Percentiles rank a stretch among this genome's conserved stretches.
phyloP scores from a whole-genome alignment of 306 rosid genomes.

The Abrus pulchellus region DNA sequence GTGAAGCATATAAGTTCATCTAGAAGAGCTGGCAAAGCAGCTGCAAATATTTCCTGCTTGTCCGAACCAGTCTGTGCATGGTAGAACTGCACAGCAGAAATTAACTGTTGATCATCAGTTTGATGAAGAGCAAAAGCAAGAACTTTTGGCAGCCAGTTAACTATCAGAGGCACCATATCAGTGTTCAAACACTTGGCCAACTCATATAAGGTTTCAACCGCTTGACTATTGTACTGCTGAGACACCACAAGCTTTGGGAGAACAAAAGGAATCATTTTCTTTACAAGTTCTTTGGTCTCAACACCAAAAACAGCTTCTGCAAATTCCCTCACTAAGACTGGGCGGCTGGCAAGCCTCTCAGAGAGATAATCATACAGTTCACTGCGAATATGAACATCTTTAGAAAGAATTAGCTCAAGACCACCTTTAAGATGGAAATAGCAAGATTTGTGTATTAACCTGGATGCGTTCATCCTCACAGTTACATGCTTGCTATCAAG shows the following conservation, averaged over 20 bases:
- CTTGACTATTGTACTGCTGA: slow-evolving; percentile 76
- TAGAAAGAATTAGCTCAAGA: slow-evolving; percentile 64
- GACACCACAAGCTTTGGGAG: slow-evolving; percentile 93
- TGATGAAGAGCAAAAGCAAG: slow-evolving; percentile 89
- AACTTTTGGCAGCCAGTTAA: slow-evolving; percentile 93
- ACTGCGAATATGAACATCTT: slow-evolving; percentile 75
- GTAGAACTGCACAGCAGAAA: slow-evolving; percentile 85
- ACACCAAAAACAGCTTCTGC: slow-evolving; percentile 89
- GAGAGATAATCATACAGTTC: slow-evolving; percentile 85
- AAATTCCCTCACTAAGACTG: slow-evolving; percentile 83
- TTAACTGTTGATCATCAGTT: slow-evolving; percentile 70
- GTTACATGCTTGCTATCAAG: slow-evolving; percentile 83
- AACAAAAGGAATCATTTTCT: slow-evolving; percentile 87
- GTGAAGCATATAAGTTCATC: slow-evolving; percentile 93
- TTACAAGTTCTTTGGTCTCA: slow-evolving; percentile 75
- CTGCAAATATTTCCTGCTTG: slow-evolving; percentile 83
- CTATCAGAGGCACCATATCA: slow-evolving; percentile 69
- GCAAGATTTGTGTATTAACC: slow-evolving; percentile 80
- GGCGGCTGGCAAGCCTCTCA: slow-evolving; percentile 69
- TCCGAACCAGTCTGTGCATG: slow-evolving; percentile 70
- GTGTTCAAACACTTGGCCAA: slow-evolving; percentile 79
- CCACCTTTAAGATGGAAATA: slow-evolving; percentile 81
- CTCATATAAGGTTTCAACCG: slow-evolving; percentile 73
- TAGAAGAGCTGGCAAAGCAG: slow-evolving; percentile 88
- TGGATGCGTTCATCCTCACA: slow-evolving; percentile 83